Conservation (phyloP, 75 land plant species). For the Cunninghamia lanceolata region DNA sequence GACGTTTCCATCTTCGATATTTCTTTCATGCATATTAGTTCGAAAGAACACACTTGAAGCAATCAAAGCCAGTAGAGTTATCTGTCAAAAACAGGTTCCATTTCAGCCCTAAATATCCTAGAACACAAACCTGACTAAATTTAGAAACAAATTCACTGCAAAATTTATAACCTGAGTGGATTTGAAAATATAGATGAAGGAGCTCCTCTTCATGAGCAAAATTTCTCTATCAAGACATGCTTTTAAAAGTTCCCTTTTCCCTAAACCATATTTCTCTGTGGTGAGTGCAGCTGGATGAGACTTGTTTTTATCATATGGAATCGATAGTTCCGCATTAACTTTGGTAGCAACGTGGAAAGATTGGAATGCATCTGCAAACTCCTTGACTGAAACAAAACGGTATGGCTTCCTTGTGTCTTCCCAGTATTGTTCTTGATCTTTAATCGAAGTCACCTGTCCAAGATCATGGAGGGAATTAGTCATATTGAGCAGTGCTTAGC, state of each 20-base stretch:
- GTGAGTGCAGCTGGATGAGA: slow-evolving; percentile 78
- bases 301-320: slow-evolving; percentile 49
- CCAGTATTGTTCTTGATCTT: slow-evolving; percentile 98
- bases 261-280: slow-evolving; percentile 43
- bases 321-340: slow-evolving; percentile 32
- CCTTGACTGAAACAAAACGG: slow-evolving; percentile 56
- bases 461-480: neutral
- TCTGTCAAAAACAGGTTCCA: slow-evolving; percentile 16
- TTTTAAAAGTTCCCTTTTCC: slow-evolving; percentile 60
- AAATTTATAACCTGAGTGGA: slow-evolving; percentile 39
- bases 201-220: slow-evolving; percentile 70
- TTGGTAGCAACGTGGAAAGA: slow-evolving; percentile 45
- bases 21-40: slow-evolving; percentile 26
- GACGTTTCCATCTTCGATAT: slow-evolving; percentile 28
- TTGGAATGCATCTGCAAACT: slow-evolving; percentile 64
- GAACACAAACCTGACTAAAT: neutral
- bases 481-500: neutral
- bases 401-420: slow-evolving; percentile 41
- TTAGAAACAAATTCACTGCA: neutral
- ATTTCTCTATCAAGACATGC: slow-evolving; percentile 53
- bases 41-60: slow-evolving; percentile 49
- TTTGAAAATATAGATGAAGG: slow-evolving; percentile 70
- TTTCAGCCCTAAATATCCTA: neutral
- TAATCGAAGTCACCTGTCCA: slow-evolving; percentile 82
- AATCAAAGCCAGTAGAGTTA: slow-evolving; percentile 30